These are phyloP conservation scores for Collybia mongolica DNA, from an alignment of 768 basidiomycete species.

Conservation along the genomic window DNA sequence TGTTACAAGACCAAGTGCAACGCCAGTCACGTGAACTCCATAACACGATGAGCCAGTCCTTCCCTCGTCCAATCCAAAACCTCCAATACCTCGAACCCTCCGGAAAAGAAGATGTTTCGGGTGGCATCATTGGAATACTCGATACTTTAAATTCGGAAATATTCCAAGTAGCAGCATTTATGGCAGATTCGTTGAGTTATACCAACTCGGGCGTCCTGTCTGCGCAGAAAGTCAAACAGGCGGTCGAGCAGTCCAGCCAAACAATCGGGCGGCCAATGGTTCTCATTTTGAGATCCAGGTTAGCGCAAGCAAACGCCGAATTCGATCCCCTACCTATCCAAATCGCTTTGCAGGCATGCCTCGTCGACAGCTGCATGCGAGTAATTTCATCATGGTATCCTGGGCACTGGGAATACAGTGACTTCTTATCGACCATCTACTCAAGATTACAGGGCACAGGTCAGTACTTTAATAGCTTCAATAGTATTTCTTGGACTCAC, in stretches of 20 bases:
- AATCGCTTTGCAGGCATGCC: constrained; percentile 38
- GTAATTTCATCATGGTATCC: constrained; percentile 43
- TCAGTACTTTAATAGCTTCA: constrained; percentile 14
- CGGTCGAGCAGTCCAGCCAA: constrained; percentile 24
- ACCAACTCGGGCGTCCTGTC: constrained; percentile 15
- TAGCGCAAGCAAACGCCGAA: constrained; percentile 18
- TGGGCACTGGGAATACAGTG: constrained; percentile 39
- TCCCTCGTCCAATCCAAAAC: background rate
- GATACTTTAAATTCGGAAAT: constrained; percentile 37
- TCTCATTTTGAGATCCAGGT: constrained; percentile 23
- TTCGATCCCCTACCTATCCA: constrained; percentile 34
- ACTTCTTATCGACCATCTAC: constrained; percentile 34
- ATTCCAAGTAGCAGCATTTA: constrained; percentile 37
- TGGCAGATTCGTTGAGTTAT: constrained; percentile 35
- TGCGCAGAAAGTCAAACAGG: constrained; percentile 1
- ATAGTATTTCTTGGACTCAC: background rate
- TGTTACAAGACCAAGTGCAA: constrained; percentile 32
- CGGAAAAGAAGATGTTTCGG: constrained; percentile 5
- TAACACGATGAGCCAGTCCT: constrained; percentile 9
- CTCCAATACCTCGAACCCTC: background rate
- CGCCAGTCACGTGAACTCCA: constrained; percentile 29
- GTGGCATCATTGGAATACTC: constrained; percentile 19
- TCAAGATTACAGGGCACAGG: constrained; percentile 35
- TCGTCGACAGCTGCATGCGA: constrained; percentile 34
- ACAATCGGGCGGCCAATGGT: constrained; percentile 32